Base-by-base conservation (phyloP, 768 basidiomycete genomes). In the Hericium rajendrae region DNA sequence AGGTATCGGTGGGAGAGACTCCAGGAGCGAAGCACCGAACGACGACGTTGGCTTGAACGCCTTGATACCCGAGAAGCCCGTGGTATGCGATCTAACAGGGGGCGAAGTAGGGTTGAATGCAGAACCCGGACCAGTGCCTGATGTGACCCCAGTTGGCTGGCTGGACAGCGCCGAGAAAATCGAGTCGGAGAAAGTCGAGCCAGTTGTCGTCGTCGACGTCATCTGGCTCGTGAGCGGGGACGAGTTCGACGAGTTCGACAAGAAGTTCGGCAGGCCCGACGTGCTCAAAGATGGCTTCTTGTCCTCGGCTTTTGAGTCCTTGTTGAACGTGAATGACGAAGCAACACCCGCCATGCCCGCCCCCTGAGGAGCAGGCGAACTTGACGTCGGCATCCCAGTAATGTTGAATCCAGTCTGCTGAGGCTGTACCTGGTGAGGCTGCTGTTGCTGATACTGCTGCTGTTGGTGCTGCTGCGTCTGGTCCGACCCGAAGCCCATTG, bases 271-370 rank as follows among this genome's bases (percentile, higher is more conserved):
- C 56, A 32, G 50, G 13, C 56, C 41, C 20, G 59, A 32, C 15
- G 56, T 56, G 20, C 67, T 61, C 24, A 64, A 59, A 24, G 55
- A 59, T 10, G 53, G 55, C 16, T 46, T 32, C 56, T 51, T 39
- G 18, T 59, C 39, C 46, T 48, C 56, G 37, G 57, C 64, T n/a
- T 64, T 62, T 46, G 72, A 72, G 16, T 64, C 54, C 58, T 74
- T 74, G 53, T 67, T 70, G 63, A 79, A 75, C 48, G 80, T 63
- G 68, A 93, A 92, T 6, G 85, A 84, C 3, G 88, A 89, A 2
- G 90, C 88, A 46, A 93, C 76, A 58, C 78, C 78, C 9, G 85
- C 76, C 60, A 90, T 83, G 50, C 80, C 76, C n/a, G 75, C 71
- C 15, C 78, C 57, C 55, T 12, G 59, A 39, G 28, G 54, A 37